Conservation (phyloP, 2,329 filamentous ascomycete species). For the Lachnellula occidentalis region DNA sequence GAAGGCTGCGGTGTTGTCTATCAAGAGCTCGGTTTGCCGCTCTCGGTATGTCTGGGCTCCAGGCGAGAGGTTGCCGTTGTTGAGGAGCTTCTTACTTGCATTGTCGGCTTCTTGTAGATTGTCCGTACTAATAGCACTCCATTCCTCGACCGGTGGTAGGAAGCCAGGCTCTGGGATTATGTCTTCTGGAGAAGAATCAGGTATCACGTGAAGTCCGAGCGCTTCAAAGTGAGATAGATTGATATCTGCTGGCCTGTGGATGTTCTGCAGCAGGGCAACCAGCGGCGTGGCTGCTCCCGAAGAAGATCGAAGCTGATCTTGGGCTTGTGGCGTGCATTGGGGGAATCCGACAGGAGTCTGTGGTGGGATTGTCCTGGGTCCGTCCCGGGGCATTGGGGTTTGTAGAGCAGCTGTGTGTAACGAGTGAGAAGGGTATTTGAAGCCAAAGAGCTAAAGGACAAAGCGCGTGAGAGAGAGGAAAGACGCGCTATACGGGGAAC, state of each 20-base stretch:
- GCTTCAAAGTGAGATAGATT: constrained; percentile 48
- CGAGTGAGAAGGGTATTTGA: constrained; percentile 14
- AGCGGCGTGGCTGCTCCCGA: constrained; percentile 34
- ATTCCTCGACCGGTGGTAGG: constrained; percentile 49
- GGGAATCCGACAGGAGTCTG: constrained; percentile 27
- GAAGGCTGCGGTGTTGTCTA: constrained; percentile 53
- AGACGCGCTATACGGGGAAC: too few relatives aligned
- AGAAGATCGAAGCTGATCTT: constrained; percentile 32
- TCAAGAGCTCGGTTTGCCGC: constrained; percentile 51
- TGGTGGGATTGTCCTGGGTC: constrained; percentile 20
- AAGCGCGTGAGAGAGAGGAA: too few relatives aligned
- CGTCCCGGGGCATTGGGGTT: constrained; percentile 11
- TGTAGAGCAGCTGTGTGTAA: constrained; percentile 16
- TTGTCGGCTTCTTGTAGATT: constrained; percentile 38
- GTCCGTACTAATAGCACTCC: constrained; percentile 32
- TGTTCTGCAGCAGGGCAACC: constrained; percentile 46
- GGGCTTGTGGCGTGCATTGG: constrained; percentile 29
- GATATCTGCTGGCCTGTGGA: constrained; percentile 48
- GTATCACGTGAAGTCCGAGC: constrained; percentile 50
- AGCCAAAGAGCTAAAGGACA: constrained; percentile 5
- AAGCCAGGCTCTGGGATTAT: constrained; percentile 49
- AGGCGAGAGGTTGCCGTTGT: constrained; percentile 49
- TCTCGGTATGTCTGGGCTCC: constrained; percentile 55
- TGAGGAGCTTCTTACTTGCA: constrained; percentile 43
- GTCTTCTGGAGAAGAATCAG: constrained; percentile 42